Evolutionary conservation across 2,329 filamentous ascomycete genomes (phyloP), one percentile per base, ranked within the genome.

Genomic region (Clarireedia sp.): DNA sequence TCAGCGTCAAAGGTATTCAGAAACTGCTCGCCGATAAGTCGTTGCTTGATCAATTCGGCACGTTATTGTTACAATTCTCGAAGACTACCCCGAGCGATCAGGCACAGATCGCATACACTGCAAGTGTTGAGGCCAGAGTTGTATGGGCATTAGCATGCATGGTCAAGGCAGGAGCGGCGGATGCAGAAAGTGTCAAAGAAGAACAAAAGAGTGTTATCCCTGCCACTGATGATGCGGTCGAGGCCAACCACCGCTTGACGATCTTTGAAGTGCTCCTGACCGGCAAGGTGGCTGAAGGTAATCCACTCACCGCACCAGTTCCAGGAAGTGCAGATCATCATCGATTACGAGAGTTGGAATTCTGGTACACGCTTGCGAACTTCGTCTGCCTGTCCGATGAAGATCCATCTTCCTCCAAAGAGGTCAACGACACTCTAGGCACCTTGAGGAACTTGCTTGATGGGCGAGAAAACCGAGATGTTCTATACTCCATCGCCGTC

Each of bases 401-500:
- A 57, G 78, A 83, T 38, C 74, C 78, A 48, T 73, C 72, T 33
- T 73, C 78, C 5, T 73, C 72, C 56, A 81, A 78, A 63, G 75
- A 79, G 53, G 80, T 89, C 37, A 85, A 90, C 52, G 78, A 83
- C 24, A 79, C 82, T 1, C 74, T 96, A 29, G 71, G 71, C 4
- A 78, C 78, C 51, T 81, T 90, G 69, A 83, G 89, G 33, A 78
- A 78, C 55, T 76, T 92, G 21, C 77, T 96, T 12, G 87, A 90
- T 62, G 86, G 86, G 48, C 81, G 86, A 23, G 91, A 96, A 72
- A 94, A 92, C 65, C 83, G 91, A 52, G 90, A 96, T 68, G 86
- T 96, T 17, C 81, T 96, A 55, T 96, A 96, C 71, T 94, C 89
- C 0, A 86, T 96, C 61, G 89, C 88, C 8, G 82, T 95, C 54